A percentile compares a stretch with the other conserved stretches of the same genome.
phyloP scores from a whole-genome alignment of 2,329 filamentous ascomycete species.

The Fusarium circinatum region DNA sequence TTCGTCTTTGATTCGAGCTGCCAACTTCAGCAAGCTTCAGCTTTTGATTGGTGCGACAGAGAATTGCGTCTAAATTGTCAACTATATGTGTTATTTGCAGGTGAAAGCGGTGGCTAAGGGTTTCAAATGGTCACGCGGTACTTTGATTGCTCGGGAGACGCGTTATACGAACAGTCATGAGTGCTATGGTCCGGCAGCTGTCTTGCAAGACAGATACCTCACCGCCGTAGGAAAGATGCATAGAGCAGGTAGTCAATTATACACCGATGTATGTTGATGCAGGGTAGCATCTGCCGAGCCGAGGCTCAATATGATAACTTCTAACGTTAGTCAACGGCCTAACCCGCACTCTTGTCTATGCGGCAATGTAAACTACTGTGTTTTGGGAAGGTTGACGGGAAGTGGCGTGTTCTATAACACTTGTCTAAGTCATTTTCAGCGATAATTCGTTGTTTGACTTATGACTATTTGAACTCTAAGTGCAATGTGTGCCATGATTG shows the following conservation, averaged over 20 bases:
- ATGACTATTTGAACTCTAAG: background rate
- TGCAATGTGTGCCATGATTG: background rate
- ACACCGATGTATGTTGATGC: accelerated
- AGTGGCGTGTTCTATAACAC: accelerated
- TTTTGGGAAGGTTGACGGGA: background rate
- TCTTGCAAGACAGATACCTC: background rate
- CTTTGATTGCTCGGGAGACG: background rate
- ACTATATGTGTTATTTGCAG: background rate
- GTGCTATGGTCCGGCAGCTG: background rate
- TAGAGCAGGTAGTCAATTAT: background rate
- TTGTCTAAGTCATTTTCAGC: background rate
- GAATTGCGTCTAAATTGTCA: accelerated
- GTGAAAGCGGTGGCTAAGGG: background rate
- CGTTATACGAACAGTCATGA: accelerated
- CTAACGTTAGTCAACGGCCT: no score
- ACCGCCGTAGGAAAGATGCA: accelerated
- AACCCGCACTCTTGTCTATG: background rate
- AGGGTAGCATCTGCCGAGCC: background rate
- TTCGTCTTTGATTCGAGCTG: background rate
- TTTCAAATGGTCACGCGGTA: background rate
- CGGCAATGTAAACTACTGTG: background rate
- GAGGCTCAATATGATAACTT: background rate
- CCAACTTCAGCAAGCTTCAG: background rate
- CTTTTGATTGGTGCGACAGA: background rate
- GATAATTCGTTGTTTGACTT: accelerated